Base-by-base conservation (phyloP, 768 basidiomycete genomes). In the Mycena sanguinolenta region DNA sequence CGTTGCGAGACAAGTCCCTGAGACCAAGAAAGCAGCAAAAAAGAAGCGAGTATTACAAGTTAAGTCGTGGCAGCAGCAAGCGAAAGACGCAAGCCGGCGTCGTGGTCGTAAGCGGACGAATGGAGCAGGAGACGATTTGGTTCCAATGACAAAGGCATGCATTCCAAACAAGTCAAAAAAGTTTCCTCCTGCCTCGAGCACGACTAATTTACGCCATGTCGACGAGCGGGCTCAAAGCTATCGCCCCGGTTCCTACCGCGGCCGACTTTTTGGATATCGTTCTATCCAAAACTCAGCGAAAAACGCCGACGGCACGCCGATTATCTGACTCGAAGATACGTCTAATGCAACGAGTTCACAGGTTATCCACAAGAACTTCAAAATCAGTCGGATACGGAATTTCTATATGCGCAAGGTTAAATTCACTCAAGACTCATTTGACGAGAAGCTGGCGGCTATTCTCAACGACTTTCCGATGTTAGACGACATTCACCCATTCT, bases 401-500 rank as follows among this genome's bases (percentile, higher is more conserved):
- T 96, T 96, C 78, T 98, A 99, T 82, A 98, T 99, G 97, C 91
- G 97, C 80, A 99, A 99, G 82, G 97, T 99, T 83, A 99, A 97
- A 82, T 99, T 98, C 81, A 97, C 97, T 3, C 96, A 98, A 81
- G 96, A 98, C 78, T 87, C 94, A 19, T 98, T 99, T 74, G 96
- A 98, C 69, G 97, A 98, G 82, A 97, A 98, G 79, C 88, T 99
- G 34, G 91, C 91, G 64, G 92, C 91, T 38, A 99, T 99, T 79
- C 85, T 99, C 77, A 89, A 91, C 52, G 98, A 99, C 81, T 99
- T 99, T 84, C 98, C 98, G 25, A 91, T 99, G 84, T 92, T 99
- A 61, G 97, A 99, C 80, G 97, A 99, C 79, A 87, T 99, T 13
- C 98, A 99, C 80, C 98, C 98, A 2, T 99, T 99, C 86, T 86